Base-by-base conservation (phyloP, 257 asterid genomes). In the Paraleonurus japonicus region DNA sequence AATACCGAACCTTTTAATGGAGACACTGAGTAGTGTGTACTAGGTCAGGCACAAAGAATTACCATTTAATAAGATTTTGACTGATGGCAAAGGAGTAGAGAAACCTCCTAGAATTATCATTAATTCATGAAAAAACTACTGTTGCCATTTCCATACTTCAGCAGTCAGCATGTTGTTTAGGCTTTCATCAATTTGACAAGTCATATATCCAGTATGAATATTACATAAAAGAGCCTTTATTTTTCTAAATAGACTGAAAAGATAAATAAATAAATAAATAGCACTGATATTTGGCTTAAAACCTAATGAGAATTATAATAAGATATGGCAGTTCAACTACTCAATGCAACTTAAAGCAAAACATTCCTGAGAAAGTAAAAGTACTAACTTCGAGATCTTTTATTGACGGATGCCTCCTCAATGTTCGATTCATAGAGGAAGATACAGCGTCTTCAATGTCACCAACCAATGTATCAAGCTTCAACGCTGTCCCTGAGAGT, bases 401-500 rank as follows among this genome's bases (percentile, higher is more conserved):
- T 60, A 75, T 70, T 2, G 89, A 81, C 10, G 84, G 83, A 75
- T 79, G 91, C 83, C 81, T 83, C 83, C 88, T 84, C 78, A 85
- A 71, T 10, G 88, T 86, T 75, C 88, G 79, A 69, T 85, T 90
- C 78, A 86, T 82, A 17, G 87, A 67, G 61, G 92, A 83, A 57
- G 98, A 88, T 53, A 88, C 99, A 30, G 96, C 96, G 59, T 92
- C 99, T 86, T 95, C 99, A 47, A 92, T 74, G 76, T 89, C 99
- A 74, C 98, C 98, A 71, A 95, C 90, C 86, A 90, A 77, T 17
- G 90, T 82, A 78, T 84, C 98, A 64, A 95, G 96, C 85, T 85
- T 95, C 81, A 95, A 72, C 69, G 92, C 92, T 0, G 86, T 95
- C 86, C 88, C 99, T 94, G 92, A 75, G 80, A 67, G 83, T 73